phyloP scores from a whole-genome alignment of 176 grass and related monocot genomes.

The Aegilops bicornis region DNA sequence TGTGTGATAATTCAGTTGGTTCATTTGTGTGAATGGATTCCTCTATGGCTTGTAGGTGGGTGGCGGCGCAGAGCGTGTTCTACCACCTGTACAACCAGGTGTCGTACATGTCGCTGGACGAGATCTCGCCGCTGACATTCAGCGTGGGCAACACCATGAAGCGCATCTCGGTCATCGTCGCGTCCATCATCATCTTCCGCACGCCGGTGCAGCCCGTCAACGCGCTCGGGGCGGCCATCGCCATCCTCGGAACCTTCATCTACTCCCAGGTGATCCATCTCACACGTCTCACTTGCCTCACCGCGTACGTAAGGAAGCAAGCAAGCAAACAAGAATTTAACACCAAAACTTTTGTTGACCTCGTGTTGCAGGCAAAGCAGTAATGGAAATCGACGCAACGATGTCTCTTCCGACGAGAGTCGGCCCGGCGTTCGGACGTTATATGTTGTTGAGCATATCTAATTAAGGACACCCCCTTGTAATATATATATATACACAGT shows the following conservation, averaged over 20 bases:
- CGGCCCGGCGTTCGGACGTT: neutral
- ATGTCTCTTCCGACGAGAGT: neutral
- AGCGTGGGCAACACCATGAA: conserved; percentile 98
- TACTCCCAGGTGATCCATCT: conserved; percentile 80
- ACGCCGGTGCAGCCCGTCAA: conserved; percentile 88
- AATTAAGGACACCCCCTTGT: conserved; percentile 10
- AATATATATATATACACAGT: conserved; percentile 5
- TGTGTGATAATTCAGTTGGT: conserved; percentile 23
- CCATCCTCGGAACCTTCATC: conserved; percentile 88
- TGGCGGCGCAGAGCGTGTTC: conserved; percentile 94
- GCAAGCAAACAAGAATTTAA: neutral
- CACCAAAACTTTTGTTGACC: neutral
- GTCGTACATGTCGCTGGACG: conserved; percentile 94
- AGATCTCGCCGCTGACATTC: conserved; percentile 95
- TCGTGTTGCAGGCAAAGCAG: conserved; percentile 46
- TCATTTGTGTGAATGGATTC: conserved; percentile 21
- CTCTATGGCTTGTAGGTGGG: conserved; percentile 55
- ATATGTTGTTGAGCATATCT: conserved; percentile 20
- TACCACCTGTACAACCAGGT: conserved; percentile 99
- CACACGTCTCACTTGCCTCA: neutral
- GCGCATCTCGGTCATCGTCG: conserved; percentile 87
- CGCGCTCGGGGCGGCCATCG: conserved; percentile 83
- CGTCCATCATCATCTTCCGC: conserved; percentile 94
- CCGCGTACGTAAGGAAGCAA: neutral
- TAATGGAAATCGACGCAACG: neutral